These are phyloP conservation scores for Beauveria medogensis DNA, from an alignment of 2,329 filamentous ascomycete species.

Conservation along the genomic window DNA sequence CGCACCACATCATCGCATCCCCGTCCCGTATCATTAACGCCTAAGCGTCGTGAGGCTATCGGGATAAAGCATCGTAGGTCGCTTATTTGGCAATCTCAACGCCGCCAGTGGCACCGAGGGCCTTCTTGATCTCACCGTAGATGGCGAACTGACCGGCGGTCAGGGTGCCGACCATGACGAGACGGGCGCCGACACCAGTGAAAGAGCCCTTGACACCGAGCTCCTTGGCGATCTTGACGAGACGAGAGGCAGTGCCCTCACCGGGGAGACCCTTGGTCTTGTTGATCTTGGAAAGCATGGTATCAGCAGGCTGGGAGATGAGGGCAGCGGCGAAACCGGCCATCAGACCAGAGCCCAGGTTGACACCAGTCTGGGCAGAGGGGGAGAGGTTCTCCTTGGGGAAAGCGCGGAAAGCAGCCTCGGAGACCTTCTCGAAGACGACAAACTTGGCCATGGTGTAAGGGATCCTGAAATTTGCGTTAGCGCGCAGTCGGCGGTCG, in stretches of 20 bases:
- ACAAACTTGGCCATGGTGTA: slow-evolving; percentile 97
- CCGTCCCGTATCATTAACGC: background rate
- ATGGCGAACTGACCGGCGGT: slow-evolving; percentile 83
- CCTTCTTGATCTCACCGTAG: slow-evolving; percentile 68
- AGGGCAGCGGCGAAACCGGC: slow-evolving; percentile 75
- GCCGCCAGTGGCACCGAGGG: slow-evolving; percentile 63
- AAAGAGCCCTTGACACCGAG: slow-evolving; percentile 73
- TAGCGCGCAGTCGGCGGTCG: background rate
- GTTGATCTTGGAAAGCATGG: slow-evolving; percentile 95
- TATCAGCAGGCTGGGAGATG: slow-evolving; percentile 84
- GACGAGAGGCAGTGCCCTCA: slow-evolving; percentile 71
- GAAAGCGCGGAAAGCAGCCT: slow-evolving; percentile 58
- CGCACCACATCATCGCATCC: slow-evolving; percentile 1
- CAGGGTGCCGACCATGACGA: slow-evolving; percentile 58
- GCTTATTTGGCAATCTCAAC: slow-evolving; percentile 56
- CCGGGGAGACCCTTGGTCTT: slow-evolving; percentile 83
- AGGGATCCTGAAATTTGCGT: slow-evolving; percentile 51
- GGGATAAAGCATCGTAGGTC: background rate
- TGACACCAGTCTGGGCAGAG: slow-evolving; percentile 67
- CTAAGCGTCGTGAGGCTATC: background rate
- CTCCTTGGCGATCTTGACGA: slow-evolving; percentile 84
- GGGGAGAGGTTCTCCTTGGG: slow-evolving; percentile 65
- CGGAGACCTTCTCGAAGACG: slow-evolving; percentile 82
- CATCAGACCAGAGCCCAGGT: slow-evolving; percentile 53
- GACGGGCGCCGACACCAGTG: slow-evolving; percentile 69